Percentiles rank a stretch among this genome's conserved stretches.
Evolutionary conservation across 441 rosid species (phyloP).

Genomic region (California macrophylla): DNA sequence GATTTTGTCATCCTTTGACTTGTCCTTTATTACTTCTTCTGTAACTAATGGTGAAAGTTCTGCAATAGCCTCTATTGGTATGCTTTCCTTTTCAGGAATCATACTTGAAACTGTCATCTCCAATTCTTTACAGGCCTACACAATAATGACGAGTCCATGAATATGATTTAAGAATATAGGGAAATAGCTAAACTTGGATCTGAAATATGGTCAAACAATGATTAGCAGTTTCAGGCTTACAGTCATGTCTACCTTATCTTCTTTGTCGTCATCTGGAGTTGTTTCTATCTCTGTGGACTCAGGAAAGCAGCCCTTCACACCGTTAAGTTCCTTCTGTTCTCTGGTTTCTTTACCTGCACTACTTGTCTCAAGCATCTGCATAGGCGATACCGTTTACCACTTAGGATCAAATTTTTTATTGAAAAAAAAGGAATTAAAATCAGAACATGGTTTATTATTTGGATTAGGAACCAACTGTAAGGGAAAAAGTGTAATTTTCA

Average conservation of each 20-base stretch:
- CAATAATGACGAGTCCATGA: background rate
- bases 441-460: background rate
- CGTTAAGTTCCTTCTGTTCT: conserved; percentile 1
- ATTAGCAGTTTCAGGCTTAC: background rate
- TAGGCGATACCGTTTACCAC: background rate
- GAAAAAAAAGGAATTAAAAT: background rate
- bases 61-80: conserved; percentile 11
- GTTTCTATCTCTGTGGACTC: conserved; percentile 8
- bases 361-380: conserved; percentile 16
- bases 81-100: conserved; percentile 9
- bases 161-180: background rate
- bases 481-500: background rate
- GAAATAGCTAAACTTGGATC: background rate
- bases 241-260: conserved; percentile 10
- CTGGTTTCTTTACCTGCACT: conserved; percentile 4
- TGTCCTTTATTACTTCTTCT: conserved; percentile 16
- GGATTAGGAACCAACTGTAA: background rate
- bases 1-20: conserved; percentile 20
- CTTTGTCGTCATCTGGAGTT: conserved; percentile 10
- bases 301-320: background rate
- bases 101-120: conserved; percentile 11
- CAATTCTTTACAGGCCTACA: conserved; percentile 13
- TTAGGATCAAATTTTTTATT: background rate
- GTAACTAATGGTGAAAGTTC: conserved; percentile 11
- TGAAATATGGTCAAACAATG: background rate